A percentile compares a stretch with the other conserved stretches of the same genome.
Evolutionary conservation across 345 rosid species (phyloP).

Genomic region (Eucalyptus cloeziana): DNA sequence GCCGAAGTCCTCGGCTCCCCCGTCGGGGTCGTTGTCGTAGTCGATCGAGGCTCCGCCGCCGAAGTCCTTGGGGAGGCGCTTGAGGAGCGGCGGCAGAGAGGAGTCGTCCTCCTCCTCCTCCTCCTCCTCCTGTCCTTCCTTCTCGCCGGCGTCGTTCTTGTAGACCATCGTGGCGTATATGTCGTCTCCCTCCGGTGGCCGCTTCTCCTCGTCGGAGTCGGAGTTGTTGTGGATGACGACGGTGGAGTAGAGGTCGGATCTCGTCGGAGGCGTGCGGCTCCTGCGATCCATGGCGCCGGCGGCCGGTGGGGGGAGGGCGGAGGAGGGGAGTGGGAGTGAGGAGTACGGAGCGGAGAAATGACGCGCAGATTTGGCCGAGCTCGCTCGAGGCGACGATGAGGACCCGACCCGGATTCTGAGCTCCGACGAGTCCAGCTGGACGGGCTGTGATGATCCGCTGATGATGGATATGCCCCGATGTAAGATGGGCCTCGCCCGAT

Average conservation of each 20-base stretch:
- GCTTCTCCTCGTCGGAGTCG: conserved; percentile 31
- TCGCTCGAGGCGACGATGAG: not conserved
- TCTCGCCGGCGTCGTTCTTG: conserved; percentile 27
- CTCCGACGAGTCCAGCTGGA: not conserved
- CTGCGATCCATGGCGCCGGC: conserved; percentile 35
- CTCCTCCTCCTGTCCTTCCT: conserved; percentile 17
- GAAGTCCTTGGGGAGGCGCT: conserved; percentile 82
- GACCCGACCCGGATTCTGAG: not conserved
- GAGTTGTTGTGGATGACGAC: conserved; percentile 36
- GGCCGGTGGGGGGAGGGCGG: not conserved
- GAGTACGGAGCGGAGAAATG: not conserved
- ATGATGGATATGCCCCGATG: not conserved
- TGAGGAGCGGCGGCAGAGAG: conserved; percentile 78
- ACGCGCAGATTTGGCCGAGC: not conserved
- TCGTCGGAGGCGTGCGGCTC: conserved; percentile 27
- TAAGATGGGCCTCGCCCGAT: not conserved
- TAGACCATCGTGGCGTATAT: conserved; percentile 40
- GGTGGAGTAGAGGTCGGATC: conserved; percentile 40
- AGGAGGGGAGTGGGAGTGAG: not conserved
- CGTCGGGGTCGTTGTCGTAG: conserved; percentile 35
- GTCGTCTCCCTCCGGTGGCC: conserved; percentile 9
- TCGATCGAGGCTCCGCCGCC: conserved; percentile 54
- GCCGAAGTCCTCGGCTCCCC: conserved; percentile 35
- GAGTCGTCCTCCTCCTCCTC: conserved; percentile 36
- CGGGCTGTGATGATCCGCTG: not conserved